Conservation (phyloP, 352 stramenopile species). For the Phytophthora pini region DNA sequence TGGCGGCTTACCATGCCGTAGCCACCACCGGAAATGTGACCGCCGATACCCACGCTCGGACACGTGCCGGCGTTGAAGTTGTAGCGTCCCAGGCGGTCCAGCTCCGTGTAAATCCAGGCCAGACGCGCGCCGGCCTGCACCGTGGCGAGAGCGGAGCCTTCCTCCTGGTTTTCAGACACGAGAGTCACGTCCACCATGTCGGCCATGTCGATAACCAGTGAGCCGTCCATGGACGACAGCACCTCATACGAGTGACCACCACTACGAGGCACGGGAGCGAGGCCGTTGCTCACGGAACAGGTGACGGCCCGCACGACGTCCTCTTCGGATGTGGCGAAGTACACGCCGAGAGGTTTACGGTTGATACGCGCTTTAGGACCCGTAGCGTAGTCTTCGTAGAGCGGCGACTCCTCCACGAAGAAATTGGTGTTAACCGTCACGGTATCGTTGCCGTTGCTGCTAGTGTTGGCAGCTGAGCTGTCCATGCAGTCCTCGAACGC, state of each 20-base stretch:
- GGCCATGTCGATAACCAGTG: constrained; percentile 64
- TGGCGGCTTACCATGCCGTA: constrained; percentile 59
- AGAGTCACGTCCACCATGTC: constrained; percentile 56
- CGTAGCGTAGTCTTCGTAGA: constrained; percentile 57
- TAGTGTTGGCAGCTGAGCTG: constrained; percentile 13
- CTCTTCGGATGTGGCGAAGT: constrained; percentile 51
- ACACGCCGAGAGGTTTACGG: constrained; percentile 50
- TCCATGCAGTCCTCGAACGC: constrained; percentile 43
- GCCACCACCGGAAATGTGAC: constrained; percentile 58
- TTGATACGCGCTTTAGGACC: constrained; percentile 58
- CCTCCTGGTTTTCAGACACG: constrained; percentile 32
- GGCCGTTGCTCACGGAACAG: constrained; percentile 43
- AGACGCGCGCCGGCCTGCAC: constrained; percentile 53
- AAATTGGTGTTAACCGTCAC: constrained; percentile 40
- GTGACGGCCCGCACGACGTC: constrained; percentile 52
- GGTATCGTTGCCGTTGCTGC: constrained; percentile 21
- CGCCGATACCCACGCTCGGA: constrained; percentile 57
- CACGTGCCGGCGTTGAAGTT: constrained; percentile 67
- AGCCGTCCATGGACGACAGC: constrained; percentile 62
- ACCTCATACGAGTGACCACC: constrained; percentile 67
- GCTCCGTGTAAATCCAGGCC: constrained; percentile 53
- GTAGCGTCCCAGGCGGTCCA: constrained; percentile 52
- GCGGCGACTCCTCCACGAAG: constrained; percentile 38
- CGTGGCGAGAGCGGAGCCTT: constrained; percentile 43
- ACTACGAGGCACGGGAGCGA: constrained; percentile 50